A percentile compares a stretch with the other conserved stretches of the same genome.
Conservation (phyloP, 345 rosid genomes). For the Salix udensis region DNA sequence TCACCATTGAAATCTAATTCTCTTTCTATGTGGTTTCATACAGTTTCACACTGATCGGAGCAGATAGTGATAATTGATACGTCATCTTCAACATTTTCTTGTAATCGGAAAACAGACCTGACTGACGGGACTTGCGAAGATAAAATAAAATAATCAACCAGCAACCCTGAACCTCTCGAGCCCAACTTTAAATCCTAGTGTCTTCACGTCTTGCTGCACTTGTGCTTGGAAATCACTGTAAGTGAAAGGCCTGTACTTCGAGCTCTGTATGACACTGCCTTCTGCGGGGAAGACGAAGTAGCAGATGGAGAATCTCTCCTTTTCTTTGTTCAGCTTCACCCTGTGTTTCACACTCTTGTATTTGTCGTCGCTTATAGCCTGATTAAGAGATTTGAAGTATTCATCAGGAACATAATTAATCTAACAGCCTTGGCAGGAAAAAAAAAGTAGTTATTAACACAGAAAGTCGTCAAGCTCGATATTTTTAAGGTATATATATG, state of each 20-base stretch:
- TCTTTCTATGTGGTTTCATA: too few relatives aligned
- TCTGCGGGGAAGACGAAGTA: conserved; percentile 74
- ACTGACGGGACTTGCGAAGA: too few relatives aligned
- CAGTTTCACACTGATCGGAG: too few relatives aligned
- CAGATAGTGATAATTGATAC: too few relatives aligned
- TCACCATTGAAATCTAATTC: too few relatives aligned
- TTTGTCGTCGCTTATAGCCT: conserved; percentile 74
- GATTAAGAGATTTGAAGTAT: background rate
- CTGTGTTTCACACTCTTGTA: conserved; percentile 63
- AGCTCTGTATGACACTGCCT: conserved; percentile 47
- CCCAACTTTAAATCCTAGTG: conserved; percentile 61
- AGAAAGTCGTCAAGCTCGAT: background rate
- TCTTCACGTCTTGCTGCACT: conserved; percentile 58
- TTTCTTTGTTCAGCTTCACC: conserved; percentile 40
- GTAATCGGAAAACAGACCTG: too few relatives aligned
- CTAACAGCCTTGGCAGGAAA: background rate
- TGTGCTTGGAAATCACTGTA: conserved; percentile 63
- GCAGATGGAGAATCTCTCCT: conserved; percentile 65
- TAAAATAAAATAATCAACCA: too few relatives aligned
- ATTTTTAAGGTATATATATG: too few relatives aligned
- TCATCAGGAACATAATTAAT: background rate
- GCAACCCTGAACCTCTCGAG: conserved; percentile 52
- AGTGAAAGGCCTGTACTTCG: conserved; percentile 67
- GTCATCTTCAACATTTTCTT: too few relatives aligned
- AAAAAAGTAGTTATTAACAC: background rate